A percentile compares a stretch with the other conserved stretches of the same genome.
phyloP scores from a whole-genome alignment of 2,329 filamentous ascomycete species.

The Diaporthe vexans region DNA sequence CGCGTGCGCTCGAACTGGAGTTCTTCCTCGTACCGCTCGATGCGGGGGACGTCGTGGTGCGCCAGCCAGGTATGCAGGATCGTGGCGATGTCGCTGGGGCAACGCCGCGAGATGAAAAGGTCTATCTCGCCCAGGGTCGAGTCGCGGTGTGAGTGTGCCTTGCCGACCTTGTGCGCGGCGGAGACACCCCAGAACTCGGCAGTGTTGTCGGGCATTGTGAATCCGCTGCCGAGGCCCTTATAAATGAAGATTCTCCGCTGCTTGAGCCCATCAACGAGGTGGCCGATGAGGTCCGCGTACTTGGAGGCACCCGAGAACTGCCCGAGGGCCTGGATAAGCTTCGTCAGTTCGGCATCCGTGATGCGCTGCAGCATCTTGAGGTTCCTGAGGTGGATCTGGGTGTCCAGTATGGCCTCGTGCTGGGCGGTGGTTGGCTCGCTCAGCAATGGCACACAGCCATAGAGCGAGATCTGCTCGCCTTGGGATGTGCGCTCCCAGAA shows the following conservation, averaged over 20 bases:
- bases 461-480: slow-evolving; percentile 46
- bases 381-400: slow-evolving; percentile 50
- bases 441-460: slow-evolving; percentile 51
- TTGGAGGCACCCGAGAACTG: slow-evolving; percentile 43
- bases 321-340: slow-evolving; percentile 46
- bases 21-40: slow-evolving; percentile 52
- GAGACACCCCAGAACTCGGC: slow-evolving; percentile 54
- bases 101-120: slow-evolving; percentile 54
- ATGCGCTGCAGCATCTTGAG: slow-evolving; percentile 51
- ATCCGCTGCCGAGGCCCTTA: slow-evolving; percentile 54
- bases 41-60: slow-evolving; percentile 51
- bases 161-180: slow-evolving; percentile 30
- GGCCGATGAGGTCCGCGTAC: slow-evolving; percentile 45
- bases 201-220: slow-evolving; percentile 49
- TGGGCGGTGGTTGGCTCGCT: slow-evolving; percentile 48
- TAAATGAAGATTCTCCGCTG: slow-evolving; percentile 48
- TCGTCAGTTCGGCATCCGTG: slow-evolving; percentile 48
- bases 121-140: slow-evolving; percentile 44
- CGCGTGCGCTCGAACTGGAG: slow-evolving; percentile 46
- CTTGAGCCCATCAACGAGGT: slow-evolving; percentile 48
- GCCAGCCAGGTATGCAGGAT: slow-evolving; percentile 56
- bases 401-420: slow-evolving; percentile 49
- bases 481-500: slow-evolving; percentile 52
- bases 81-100: slow-evolving; percentile 49
- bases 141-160: slow-evolving; percentile 37